phyloP scores from a whole-genome alignment of 148 eudicot species.

The Cornus suecica region DNA sequence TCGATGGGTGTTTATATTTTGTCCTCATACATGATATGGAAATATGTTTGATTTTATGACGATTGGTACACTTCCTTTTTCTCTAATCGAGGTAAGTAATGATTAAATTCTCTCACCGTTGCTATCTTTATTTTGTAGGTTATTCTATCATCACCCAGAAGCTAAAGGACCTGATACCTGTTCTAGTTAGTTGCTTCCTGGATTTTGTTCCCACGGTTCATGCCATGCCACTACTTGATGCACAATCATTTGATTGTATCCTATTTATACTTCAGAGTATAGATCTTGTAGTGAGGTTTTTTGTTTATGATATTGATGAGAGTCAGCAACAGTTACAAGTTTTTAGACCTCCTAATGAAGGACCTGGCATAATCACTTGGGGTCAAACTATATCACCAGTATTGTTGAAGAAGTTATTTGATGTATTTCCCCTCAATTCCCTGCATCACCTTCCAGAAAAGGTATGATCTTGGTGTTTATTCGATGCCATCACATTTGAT shows the following conservation, averaged over 20 bases:
- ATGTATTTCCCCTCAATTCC: slow-evolving; percentile 62
- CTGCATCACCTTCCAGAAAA: slow-evolving; percentile 53
- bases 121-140: slow-evolving; percentile 39
- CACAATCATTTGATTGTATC: slow-evolving; percentile 79
- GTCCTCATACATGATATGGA: too few relatives aligned
- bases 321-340: slow-evolving; percentile 25
- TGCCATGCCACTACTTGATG: slow-evolving; percentile 49
- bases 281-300: slow-evolving; percentile 58
- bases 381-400: slow-evolving; percentile 33
- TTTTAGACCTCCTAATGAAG: slow-evolving; percentile 27
- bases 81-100: too few relatives aligned
- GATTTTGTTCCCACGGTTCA: slow-evolving; percentile 52
- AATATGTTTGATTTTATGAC: too few relatives aligned
- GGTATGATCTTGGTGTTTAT: slow-evolving; percentile 36
- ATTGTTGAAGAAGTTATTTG: slow-evolving; percentile 63
- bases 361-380: slow-evolving; percentile 16
- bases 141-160: slow-evolving; percentile 35
- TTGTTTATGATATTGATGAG: slow-evolving; percentile 35
- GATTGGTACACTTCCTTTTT: too few relatives aligned
- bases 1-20: too few relatives aligned
- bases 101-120: background rate
- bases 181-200: slow-evolving; percentile 63
- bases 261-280: slow-evolving; percentile 69
- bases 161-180: slow-evolving; percentile 63
- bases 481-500: background rate